Conservation (phyloP, 208 protist species). For the Trypanosomatidae sp. region DNA sequence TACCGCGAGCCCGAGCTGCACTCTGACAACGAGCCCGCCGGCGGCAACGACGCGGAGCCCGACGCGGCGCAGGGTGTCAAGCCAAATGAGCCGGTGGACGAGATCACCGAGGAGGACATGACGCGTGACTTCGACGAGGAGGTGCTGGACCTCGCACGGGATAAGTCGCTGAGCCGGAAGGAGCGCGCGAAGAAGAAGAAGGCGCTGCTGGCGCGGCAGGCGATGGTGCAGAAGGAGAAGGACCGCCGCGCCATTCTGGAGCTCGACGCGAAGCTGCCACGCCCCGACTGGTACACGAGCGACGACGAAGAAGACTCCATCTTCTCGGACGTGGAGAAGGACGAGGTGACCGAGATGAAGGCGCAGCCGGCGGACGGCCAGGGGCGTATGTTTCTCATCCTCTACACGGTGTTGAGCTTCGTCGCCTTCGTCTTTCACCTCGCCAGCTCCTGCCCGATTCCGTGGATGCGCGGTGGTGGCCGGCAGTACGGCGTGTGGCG, state of each 20-base stretch:
- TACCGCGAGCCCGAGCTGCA: too few species aligned
- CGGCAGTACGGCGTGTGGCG: slow-evolving; percentile 45
- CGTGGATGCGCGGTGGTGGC: slow-evolving; percentile 37
- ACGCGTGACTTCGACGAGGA: slow-evolving; percentile 25
- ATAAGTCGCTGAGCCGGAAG: slow-evolving; percentile 20
- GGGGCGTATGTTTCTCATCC: slow-evolving; percentile 14
- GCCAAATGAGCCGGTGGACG: slow-evolving; percentile 6
- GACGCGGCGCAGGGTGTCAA: background rate
- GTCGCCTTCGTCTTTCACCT: slow-evolving; percentile 44
- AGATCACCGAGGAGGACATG: slow-evolving; percentile 25
- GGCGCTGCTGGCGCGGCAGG: slow-evolving; percentile 17
- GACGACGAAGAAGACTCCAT: slow-evolving; percentile 38
- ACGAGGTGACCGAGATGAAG: slow-evolving; percentile 34
- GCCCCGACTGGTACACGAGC: slow-evolving; percentile 52
- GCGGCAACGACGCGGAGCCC: too few species aligned
- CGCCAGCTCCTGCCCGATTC: slow-evolving; percentile 38
- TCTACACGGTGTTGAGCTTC: slow-evolving; percentile 30
- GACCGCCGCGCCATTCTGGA: slow-evolving; percentile 30
- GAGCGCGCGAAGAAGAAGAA: slow-evolving; percentile 23
- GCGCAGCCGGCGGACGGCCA: slow-evolving; percentile 24
- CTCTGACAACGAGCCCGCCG: too few species aligned
- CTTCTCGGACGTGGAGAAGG: slow-evolving; percentile 14
- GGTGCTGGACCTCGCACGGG: slow-evolving; percentile 15
- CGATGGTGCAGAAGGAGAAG: slow-evolving; percentile 24
- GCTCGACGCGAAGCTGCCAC: slow-evolving; percentile 40